A percentile compares a stretch with the other conserved stretches of the same genome.
These are phyloP conservation scores for Gossypium schwendimanii DNA, from an alignment of 441 rosid species.

Conservation along the genomic window DNA sequence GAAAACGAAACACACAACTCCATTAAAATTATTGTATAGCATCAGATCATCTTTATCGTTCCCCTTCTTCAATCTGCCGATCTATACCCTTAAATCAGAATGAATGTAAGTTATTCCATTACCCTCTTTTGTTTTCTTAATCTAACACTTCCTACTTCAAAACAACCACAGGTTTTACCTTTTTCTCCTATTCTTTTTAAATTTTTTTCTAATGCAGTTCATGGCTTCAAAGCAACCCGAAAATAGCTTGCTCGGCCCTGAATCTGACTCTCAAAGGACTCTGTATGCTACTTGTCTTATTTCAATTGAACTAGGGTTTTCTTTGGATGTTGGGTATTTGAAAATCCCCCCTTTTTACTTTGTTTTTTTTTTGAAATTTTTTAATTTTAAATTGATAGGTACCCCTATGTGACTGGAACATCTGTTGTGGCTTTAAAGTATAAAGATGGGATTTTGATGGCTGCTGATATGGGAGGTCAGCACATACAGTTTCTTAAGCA, in stretches of 20 bases:
- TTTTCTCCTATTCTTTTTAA: not conserved
- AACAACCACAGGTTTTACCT: not conserved
- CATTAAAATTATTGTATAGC: not conserved
- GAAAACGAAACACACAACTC: not conserved
- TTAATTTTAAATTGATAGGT: constrained; percentile 30
- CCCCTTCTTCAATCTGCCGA: not conserved
- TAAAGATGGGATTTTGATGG: constrained; percentile 93
- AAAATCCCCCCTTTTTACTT: not conserved
- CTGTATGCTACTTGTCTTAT: constrained; percentile 27
- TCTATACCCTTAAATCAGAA: not conserved
- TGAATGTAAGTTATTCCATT: not conserved
- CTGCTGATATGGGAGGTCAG: constrained; percentile 92
- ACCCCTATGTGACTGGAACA: constrained; percentile 87
- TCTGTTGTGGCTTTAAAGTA: constrained; percentile 86
- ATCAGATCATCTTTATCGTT: not conserved
- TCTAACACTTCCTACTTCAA: not conserved
- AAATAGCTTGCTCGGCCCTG: constrained; percentile 31
- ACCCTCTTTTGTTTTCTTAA: not conserved
- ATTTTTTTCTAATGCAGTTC: constrained; percentile 15
- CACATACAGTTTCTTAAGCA: not conserved
- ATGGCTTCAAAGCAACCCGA: constrained; percentile 27
- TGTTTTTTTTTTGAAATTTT: not conserved
- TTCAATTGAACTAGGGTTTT: constrained; percentile 3
- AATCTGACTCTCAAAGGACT: constrained; percentile 49
- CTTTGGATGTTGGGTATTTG: constrained; percentile 6